These are phyloP conservation scores for Leucogyrophana mollusca DNA, from an alignment of 768 basidiomycete genomes.

Conservation along the genomic window DNA sequence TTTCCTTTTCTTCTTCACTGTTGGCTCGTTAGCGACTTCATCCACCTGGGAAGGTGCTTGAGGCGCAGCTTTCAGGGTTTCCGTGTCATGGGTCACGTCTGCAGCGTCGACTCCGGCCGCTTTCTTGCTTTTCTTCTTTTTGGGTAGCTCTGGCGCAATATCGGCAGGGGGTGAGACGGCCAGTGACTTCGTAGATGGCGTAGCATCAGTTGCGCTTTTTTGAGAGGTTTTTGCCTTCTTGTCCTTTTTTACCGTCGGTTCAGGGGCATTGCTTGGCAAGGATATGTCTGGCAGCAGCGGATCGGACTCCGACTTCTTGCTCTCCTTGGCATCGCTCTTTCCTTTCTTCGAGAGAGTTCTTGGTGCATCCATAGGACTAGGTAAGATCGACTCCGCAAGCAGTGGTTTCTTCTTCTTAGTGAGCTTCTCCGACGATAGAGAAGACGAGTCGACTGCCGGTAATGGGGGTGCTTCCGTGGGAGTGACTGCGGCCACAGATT, in stretches of 20 bases:
- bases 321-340: conserved; percentile 4
- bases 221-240: conserved; percentile 18
- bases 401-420: conserved; percentile 12
- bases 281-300: not conserved
- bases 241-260: conserved; percentile 1
- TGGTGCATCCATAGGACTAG: not conserved
- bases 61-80: not conserved
- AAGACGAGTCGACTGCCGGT: not conserved
- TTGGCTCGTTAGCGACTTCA: conserved; percentile 7
- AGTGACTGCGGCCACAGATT: conserved; percentile 27
- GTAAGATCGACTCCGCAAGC: not conserved
- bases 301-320: conserved; percentile 6
- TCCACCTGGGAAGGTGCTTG: not conserved
- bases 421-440: not conserved
- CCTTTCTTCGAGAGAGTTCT: not conserved
- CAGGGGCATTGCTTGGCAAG: conserved; percentile 1
- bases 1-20: conserved; percentile 9
- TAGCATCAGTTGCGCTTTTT: conserved; percentile 10
- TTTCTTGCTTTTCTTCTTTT: not conserved
- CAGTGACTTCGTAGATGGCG: not conserved
- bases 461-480: conserved; percentile 4
- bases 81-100: not conserved
- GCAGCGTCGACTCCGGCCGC: conserved; percentile 7
- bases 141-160: not conserved
- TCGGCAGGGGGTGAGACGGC: not conserved